Evolutionary conservation across 441 rosid genomes (phyloP).

Genomic region (Euphorbia schlechtendalii): DNA sequence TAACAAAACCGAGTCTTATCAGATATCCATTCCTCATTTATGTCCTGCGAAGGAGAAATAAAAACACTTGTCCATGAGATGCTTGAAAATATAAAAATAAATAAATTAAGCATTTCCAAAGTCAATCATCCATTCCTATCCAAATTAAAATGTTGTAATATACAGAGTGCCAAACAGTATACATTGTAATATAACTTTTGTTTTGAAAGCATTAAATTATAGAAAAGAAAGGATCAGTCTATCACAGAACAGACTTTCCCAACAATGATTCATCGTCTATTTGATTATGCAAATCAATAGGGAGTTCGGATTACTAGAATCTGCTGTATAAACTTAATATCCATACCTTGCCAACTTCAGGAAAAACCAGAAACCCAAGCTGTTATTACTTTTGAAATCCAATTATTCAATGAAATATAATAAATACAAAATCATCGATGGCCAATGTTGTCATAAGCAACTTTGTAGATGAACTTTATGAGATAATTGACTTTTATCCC

Average conservation of each 20-base stretch:
- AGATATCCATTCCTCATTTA: conserved; percentile 98
- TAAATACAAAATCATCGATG: not conserved
- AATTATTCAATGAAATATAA: not conserved
- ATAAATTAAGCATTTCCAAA: not conserved
- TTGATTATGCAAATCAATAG: not conserved
- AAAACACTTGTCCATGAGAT: conserved; percentile 7
- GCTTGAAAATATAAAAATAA: conserved; percentile 3
- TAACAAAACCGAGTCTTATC: conserved; percentile 90
- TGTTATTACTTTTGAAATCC: no score
- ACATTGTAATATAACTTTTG: not conserved
- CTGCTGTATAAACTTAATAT: not conserved
- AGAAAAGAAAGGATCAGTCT: not conserved
- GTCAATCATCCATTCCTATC: not conserved
- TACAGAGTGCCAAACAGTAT: not conserved
- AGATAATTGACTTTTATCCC: not conserved
- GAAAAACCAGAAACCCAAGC: not conserved
- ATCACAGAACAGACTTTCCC: no score
- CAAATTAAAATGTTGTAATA: not conserved
- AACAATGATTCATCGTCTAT: not conserved
- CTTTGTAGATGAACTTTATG: not conserved
- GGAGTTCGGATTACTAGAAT: not conserved
- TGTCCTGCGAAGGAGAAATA: conserved; percentile 49
- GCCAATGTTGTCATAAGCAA: not conserved
- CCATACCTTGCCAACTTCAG: not conserved
- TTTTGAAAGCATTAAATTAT: not conserved